Percentiles rank a stretch among this genome's conserved stretches.
Evolutionary conservation across 1,139 yeast genomes (phyloP).

Genomic region (Nakaseomyces sp.): DNA sequence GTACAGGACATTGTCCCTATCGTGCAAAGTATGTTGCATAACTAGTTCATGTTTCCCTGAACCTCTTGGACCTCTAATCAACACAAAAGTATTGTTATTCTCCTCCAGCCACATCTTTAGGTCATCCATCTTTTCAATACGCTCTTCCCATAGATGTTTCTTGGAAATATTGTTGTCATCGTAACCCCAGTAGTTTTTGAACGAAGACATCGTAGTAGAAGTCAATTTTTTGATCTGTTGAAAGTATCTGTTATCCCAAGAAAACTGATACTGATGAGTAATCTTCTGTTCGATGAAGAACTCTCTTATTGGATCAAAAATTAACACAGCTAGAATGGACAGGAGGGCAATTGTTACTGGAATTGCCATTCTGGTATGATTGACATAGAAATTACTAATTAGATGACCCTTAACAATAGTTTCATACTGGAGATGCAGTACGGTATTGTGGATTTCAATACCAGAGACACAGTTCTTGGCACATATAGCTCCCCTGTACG

Average conservation of each 20-base stretch:
- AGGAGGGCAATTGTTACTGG: conserved; percentile 47
- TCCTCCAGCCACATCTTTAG: conserved; percentile 66
- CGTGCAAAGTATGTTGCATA: conserved; percentile 54
- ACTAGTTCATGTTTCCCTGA: conserved; percentile 84
- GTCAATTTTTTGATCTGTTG: conserved; percentile 32
- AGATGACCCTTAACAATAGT: conserved; percentile 46
- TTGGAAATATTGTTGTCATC: conserved; percentile 32
- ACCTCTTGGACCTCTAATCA: conserved; percentile 89
- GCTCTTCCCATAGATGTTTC: conserved; percentile 58
- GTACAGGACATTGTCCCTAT: conserved; percentile 50
- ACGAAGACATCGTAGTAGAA: conserved; percentile 34
- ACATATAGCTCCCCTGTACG: conserved; percentile 61
- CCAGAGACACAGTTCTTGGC: conserved; percentile 93
- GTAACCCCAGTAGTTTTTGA: conserved; percentile 34
- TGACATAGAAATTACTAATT: conserved; percentile 48
- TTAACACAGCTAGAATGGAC: conserved; percentile 72
- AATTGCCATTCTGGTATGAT: conserved; percentile 74
- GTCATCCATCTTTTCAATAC: conserved; percentile 58
- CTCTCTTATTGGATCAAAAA: conserved; percentile 88
- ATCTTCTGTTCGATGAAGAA: conserved; percentile 71
- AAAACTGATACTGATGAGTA: conserved; percentile 41
- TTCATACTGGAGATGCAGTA: conserved; percentile 64
- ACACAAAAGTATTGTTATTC: conserved; percentile 75
- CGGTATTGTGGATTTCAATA: conserved; percentile 48
- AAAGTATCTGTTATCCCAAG: conserved; percentile 31